A percentile compares a stretch with the other conserved stretches of the same genome.
Conservation (phyloP, 495 filamentous ascomycete species). For the Hypoxylon crocopeplum region DNA sequence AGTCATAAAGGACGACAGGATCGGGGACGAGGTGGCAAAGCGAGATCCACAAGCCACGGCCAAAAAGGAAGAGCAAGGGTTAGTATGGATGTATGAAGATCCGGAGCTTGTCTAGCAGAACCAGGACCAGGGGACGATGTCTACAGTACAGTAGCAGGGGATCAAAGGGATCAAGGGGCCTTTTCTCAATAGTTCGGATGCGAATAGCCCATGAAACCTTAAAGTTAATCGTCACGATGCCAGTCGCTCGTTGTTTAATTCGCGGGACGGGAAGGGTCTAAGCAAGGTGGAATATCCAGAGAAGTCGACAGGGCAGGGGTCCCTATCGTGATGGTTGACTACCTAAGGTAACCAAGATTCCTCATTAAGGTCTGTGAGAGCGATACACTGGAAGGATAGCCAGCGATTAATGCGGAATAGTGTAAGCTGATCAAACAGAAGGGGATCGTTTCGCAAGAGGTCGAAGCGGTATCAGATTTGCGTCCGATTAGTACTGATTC, state of each 20-base stretch:
- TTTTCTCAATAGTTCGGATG: constrained; percentile 42
- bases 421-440: constrained; percentile 39
- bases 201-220: constrained; percentile 47
- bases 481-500: constrained; percentile 30
- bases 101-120: constrained; percentile 31
- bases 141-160: constrained; percentile 25
- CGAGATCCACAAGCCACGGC: constrained; percentile 28
- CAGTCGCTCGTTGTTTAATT: constrained; percentile 21
- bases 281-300: constrained; percentile 17
- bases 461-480: constrained; percentile 48
- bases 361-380: constrained; percentile 10
- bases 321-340: constrained; percentile 10
- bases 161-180: constrained; percentile 10
- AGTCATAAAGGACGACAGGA: constrained; percentile 51
- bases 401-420: constrained; percentile 19
- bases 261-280: constrained; percentile 18
- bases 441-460: constrained; percentile 47
- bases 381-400: neutral
- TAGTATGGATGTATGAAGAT: constrained; percentile 39
- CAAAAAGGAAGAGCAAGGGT: constrained; percentile 22
- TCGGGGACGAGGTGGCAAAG: constrained; percentile 24
- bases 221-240: constrained; percentile 41
- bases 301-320: constrained; percentile 4
- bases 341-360: constrained; percentile 13
- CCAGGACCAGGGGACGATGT: constrained; percentile 16